A percentile compares a stretch with the other conserved stretches of the same genome.
Conservation (phyloP, 805 yeast genomes). For the Sugiyamaella chiloensis region DNA sequence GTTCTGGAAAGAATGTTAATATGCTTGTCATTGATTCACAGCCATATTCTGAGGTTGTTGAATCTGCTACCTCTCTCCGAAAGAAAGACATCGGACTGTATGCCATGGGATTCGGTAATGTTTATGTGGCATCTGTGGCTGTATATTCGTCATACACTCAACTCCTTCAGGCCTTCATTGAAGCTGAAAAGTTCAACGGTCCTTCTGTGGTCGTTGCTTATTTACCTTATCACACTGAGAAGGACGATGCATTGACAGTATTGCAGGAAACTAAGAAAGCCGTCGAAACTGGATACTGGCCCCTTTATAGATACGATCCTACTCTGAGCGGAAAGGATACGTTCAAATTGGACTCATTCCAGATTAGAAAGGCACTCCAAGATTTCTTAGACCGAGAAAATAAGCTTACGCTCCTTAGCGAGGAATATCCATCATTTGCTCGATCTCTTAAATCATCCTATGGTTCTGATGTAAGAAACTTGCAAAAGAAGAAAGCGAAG, state of each 20-base stretch:
- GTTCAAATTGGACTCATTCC: slow-evolving; percentile 82
- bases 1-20: slow-evolving; percentile 74
- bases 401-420: slow-evolving; percentile 71
- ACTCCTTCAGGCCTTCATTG: slow-evolving; percentile 79
- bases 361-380: slow-evolving; percentile 69
- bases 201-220: slow-evolving; percentile 91
- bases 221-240: slow-evolving; percentile 67
- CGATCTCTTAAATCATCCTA: slow-evolving; percentile 64
- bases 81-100: slow-evolving; percentile 91
- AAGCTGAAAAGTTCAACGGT: slow-evolving; percentile 85
- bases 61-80: slow-evolving; percentile 39
- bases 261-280: slow-evolving; percentile 84
- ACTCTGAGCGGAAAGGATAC: slow-evolving; percentile 43
- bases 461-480: slow-evolving; percentile 56
- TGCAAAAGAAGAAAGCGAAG: slow-evolving; percentile 66
- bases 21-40: slow-evolving; percentile 85
- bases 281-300: slow-evolving; percentile 96
- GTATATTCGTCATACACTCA: slow-evolving; percentile 92
- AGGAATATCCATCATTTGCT: slow-evolving; percentile 69
- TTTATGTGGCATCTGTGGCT: slow-evolving; percentile 92
- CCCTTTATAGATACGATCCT: slow-evolving; percentile 85
- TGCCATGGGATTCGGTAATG: slow-evolving; percentile 88
- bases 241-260: slow-evolving; percentile 62
- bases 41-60: slow-evolving; percentile 48
- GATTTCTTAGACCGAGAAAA: slow-evolving; percentile 87